Conservation (phyloP, 495 filamentous ascomycete genomes). For the Astrothelium subdiscretum region DNA sequence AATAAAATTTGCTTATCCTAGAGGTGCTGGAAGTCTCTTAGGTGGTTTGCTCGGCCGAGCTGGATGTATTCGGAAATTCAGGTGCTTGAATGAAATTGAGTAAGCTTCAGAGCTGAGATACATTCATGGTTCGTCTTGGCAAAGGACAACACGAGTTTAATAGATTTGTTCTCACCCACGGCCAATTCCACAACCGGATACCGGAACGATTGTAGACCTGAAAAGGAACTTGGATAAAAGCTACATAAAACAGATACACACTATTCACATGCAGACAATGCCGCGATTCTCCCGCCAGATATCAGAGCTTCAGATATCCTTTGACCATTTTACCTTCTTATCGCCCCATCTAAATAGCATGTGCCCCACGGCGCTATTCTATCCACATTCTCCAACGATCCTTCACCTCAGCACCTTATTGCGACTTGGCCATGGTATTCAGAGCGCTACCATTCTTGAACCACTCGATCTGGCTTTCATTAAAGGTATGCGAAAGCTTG, state of each 20-base stretch:
- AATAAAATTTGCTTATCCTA: too few species aligned
- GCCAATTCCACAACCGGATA: too few species aligned
- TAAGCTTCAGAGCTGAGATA: too few species aligned
- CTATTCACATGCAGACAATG: background rate
- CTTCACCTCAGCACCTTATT: background rate
- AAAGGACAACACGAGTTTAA: too few species aligned
- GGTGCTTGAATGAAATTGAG: too few species aligned
- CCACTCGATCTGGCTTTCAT: slow-evolving; percentile 93
- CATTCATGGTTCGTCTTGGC: too few species aligned
- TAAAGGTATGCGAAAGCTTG: slow-evolving; percentile 89
- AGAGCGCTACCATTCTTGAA: slow-evolving; percentile 94
- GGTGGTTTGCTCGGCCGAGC: too few species aligned
- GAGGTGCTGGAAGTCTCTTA: too few species aligned
- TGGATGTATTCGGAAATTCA: too few species aligned
- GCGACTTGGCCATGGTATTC: slow-evolving; percentile 88
- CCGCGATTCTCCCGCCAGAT: background rate
- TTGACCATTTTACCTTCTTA: background rate
- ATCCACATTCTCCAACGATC: background rate
- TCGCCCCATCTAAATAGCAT: background rate
- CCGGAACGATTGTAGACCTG: too few species aligned
- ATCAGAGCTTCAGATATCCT: background rate
- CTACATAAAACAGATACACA: background rate
- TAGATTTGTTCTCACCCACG: too few species aligned
- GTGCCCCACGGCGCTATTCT: background rate
- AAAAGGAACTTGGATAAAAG: background rate